A percentile compares a stretch with the other conserved stretches of the same genome.
Conservation (phyloP, 768 basidiomycete species). For the Lactarius hatsudake region DNA sequence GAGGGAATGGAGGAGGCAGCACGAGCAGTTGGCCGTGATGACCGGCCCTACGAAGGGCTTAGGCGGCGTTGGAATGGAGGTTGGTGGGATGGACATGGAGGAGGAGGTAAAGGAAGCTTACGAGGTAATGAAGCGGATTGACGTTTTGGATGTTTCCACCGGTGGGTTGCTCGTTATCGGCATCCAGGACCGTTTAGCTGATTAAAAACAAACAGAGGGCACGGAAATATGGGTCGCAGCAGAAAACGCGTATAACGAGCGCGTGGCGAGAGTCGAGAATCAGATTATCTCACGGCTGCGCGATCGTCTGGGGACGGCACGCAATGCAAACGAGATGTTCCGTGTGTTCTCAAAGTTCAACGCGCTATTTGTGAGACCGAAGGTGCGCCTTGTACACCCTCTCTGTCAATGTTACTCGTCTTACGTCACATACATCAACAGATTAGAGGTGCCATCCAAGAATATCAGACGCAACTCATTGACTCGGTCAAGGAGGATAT, state of each 20-base stretch:
- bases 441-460: slow-evolving; percentile 98
- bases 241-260: slow-evolving; percentile 97
- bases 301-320: slow-evolving; percentile 88
- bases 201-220: slow-evolving; percentile 57
- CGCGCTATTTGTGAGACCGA: slow-evolving; percentile 91
- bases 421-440: slow-evolving; percentile 32
- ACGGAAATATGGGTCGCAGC: slow-evolving; percentile 98
- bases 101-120: slow-evolving; percentile 96
- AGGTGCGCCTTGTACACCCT: slow-evolving; percentile 49
- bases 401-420: not conserved
- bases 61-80: slow-evolving; percentile 66
- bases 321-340: slow-evolving; percentile 99
- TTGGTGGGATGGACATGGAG: slow-evolving; percentile 95
- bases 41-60: slow-evolving; percentile 91
- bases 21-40: slow-evolving; percentile 97
- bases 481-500: slow-evolving; percentile 99
- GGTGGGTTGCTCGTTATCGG: slow-evolving; percentile 49
- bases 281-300: slow-evolving; percentile 94
- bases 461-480: slow-evolving; percentile 97
- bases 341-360: slow-evolving; percentile 99
- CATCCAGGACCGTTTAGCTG: slow-evolving; percentile 4
- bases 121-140: slow-evolving; percentile 95
- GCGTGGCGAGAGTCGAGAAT: slow-evolving; percentile 95
- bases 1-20: slow-evolving; percentile 92
- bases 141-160: slow-evolving; percentile 90